Evolutionary conservation across 1,284 basidiomycete genomes (phyloP), one percentile per base, ranked within the genome.

Genomic region (Malassezia brasiliensis): DNA sequence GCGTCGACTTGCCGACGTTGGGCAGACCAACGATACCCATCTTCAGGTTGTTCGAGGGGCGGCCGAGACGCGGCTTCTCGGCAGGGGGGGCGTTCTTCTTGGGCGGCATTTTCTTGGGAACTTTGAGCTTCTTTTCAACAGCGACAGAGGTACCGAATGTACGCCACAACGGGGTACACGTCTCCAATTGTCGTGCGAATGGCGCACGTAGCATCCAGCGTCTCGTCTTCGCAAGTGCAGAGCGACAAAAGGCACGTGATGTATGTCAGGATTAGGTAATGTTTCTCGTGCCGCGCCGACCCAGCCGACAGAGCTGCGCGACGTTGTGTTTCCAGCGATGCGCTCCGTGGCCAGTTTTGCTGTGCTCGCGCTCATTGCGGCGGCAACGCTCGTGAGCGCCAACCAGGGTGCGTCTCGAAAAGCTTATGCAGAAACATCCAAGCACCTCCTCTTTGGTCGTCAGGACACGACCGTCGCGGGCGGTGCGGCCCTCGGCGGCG

Each of bases 21-120:
- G 72, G 72, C 45, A 74, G 52, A 53, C 72, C 72, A 42, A 74
- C 72, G 50, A 74, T 74, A 48, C 72, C 72, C 67, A 74, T 72
- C 63, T 69, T 69, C 51, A 74, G 62, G 64, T 73, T 74, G 60
- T 74, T 74, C 42, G 68, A 71, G 19, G 68, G 68, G 39, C 68
- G 63, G 49, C 72, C 72, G 50, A 74, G 55, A 40, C 61, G 63
- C 50, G 65, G 56, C 66, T 69, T 70, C 56, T 72, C 67, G 28
- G 54, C 65, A 11, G 60, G 52, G 25, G 53, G 60, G 35, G 61
- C 59, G 47, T 61, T 59, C 53, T 66, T 67, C 60, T 68, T 69
- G 50, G 72, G 72, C 34, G 69, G 63, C 68, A 72, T 72, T 46
- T 59, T 72, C 39, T 50, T 52, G 47, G 28, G 53, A 34, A 54